phyloP scores from a whole-genome alignment of 129 eudicot genomes.

The Helianthus tuberosus region DNA sequence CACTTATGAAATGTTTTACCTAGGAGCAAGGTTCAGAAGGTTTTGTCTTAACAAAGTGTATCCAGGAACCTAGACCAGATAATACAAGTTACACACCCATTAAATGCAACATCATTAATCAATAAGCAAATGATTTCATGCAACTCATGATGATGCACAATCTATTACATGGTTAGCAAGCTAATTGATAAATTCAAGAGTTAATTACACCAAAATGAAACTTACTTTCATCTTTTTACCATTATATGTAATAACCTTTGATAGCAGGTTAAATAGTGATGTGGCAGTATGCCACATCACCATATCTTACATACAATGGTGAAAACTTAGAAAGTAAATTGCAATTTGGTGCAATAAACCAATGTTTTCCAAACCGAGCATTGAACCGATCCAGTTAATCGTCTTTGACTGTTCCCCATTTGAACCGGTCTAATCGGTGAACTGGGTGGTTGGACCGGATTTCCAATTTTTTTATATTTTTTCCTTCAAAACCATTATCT shows the following conservation, averaged over 20 bases:
- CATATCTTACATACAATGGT: background rate
- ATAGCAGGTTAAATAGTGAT: background rate
- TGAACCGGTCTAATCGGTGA: no score
- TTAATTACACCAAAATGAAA: background rate
- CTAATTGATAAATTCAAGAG: background rate
- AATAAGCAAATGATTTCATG: background rate
- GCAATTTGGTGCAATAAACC: background rate
- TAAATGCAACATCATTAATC: slow-evolving; percentile 7
- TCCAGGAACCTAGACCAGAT: slow-evolving; percentile 73
- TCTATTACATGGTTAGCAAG: background rate
- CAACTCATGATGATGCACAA: background rate
- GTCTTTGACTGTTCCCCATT: no score
- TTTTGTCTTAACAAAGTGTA: slow-evolving; percentile 62
- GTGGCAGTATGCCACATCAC: background rate
- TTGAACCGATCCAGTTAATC: no score
- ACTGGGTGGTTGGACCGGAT: no score
- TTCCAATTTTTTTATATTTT: no score
- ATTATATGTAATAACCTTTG: background rate
- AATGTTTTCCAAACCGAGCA: no score
- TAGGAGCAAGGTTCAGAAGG: slow-evolving; percentile 83
- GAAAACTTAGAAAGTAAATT: background rate
- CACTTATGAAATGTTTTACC: slow-evolving; percentile 40
- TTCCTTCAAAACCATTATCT: no score
- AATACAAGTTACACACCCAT: slow-evolving; percentile 1
- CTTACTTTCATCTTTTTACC: background rate